Evolutionary conservation across 2,329 filamentous ascomycete genomes (phyloP), one percentile per base, ranked within the genome.

Genomic region (Fusarium haematococcum): DNA sequence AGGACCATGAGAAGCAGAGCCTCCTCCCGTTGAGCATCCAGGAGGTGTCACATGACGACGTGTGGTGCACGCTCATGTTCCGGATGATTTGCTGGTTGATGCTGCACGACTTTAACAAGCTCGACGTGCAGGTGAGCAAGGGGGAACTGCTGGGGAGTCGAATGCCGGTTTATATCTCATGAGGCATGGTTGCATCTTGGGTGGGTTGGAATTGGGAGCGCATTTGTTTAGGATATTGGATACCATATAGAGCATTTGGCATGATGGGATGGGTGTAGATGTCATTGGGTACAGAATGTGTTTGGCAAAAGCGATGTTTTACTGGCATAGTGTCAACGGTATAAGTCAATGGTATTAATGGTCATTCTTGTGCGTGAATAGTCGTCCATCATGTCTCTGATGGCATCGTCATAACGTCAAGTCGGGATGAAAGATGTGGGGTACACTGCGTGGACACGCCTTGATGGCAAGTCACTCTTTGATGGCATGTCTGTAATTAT

Each of bases 21-120:
- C 52, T 66, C 7, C 60, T 61, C 10, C 60, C 74, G 13, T 72
- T 82, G 41, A 75, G 77, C 10, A 64, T 75, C 3, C 67, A 79
- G 59, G 63, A 70, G 6, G 79, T 78, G 14, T 78, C 78, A n/a
- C 79, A 82, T 50, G 82, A 84, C 50, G 83, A 85, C 9, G 84
- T 89, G n/a, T 90, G 88, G 88, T 88, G 87, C 73, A 86, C 85
- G 9, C 80, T 90, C 20, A 83, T 90, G 5, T 88, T 90, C 70
- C 81, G 88, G 30, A 90, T 90, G 88, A 82, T 90, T 27, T 90
- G 88, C 77, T 90, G 88, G 89, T 79, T 90, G 62, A 83, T 88
- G 80, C 79, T 90, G 69, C 88, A 91, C 74, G 87, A 90, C 73
- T 90, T 90, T 62, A 83, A 89, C 77, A 88, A 87, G 76, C 83